Percentiles rank a stretch among this genome's conserved stretches.
Evolutionary conservation across 2,329 filamentous ascomycete genomes (phyloP).

Genomic region (Phaeoacremonium minimum): DNA sequence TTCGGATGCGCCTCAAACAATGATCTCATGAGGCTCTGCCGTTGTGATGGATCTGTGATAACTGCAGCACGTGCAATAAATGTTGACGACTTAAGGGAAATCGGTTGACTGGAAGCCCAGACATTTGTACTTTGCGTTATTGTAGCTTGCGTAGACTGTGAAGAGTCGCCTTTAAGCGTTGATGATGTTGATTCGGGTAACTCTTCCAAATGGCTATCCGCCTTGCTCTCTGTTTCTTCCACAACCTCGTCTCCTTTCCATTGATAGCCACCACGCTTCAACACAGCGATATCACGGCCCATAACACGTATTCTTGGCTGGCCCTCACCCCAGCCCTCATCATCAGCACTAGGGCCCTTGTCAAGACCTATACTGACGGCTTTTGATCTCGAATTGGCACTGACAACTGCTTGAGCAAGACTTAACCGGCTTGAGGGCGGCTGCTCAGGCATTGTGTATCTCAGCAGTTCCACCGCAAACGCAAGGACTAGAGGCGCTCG

Average conservation of each 20-base stretch:
- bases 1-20: constrained; percentile 44
- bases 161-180: constrained; percentile 11
- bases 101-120: constrained; percentile 48
- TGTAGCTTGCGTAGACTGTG: constrained; percentile 8
- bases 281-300: constrained; percentile 67
- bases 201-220: constrained; percentile 6
- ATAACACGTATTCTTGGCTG: constrained; percentile 71
- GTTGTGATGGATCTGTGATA: constrained; percentile 31
- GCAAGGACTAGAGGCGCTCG: constrained; percentile 78
- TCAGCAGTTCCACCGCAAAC: constrained; percentile 69
- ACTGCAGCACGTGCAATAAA: constrained; percentile 51
- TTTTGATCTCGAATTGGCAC: constrained; percentile 73
- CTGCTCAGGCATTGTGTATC: constrained; percentile 81
- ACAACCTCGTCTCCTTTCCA: constrained; percentile 39
- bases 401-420: constrained; percentile 78
- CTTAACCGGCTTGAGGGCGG: constrained; percentile 80
- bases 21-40: constrained; percentile 36
- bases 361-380: constrained; percentile 72
- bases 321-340: constrained; percentile 69
- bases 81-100: constrained; percentile 49
- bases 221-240: constrained; percentile 5
- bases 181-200: constrained; percentile 9
- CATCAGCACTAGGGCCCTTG: constrained; percentile 58
- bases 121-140: constrained; percentile 6
- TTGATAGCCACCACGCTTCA: constrained; percentile 74